Evolutionary conservation across 192 early-diverging fungal species (phyloP), one percentile per base, ranked within the genome.

Genomic region (Coemansia sp.): DNA sequence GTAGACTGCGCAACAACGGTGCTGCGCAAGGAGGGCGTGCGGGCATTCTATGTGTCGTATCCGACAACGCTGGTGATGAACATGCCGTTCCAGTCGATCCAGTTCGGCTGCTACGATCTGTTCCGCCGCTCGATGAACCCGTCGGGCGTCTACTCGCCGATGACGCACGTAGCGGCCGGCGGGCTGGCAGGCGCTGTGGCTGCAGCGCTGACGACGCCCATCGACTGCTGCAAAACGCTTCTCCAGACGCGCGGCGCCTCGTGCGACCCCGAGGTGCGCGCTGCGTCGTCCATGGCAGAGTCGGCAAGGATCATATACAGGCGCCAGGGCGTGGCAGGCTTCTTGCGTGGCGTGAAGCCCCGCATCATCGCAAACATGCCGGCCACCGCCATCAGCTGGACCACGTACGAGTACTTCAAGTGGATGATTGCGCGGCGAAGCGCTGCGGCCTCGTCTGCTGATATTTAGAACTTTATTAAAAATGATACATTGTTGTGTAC

Each of bases 151-250:
- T 98, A 98, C 70, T 92, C 93, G 73, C 96, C 96, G 13, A 70
- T 85, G 36, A 91, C 91, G 1, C 96, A 98, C 67, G 86, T 93
- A 48, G 69, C 86, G 0, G 89, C 94, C 13, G 96, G 96, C 15
- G 96, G 87, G 20, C 68, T 93, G 53, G 95, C 96, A 5, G 96
- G 96, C 43, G 92, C 89, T 0, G 67, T 94, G 3, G 96, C 96
- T 1, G 88, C 93, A 0, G 87, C 91, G 13, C 74, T 90, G 35
- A 98, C 96, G 0, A 98, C 92, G 23, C 96, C 96, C 1, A 76
- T 99, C n/a, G 95, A 99, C 75, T 95, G 96, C 15, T 89, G 90
- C 36, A 97, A 97, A 73, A 99, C 96, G n/a, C 71, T 95, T 60
- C 77, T 99, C 65, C 96, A 99, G 72, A 95, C 95, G 4, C 84